These are phyloP conservation scores for Pseudocercospora cruenta DNA, from an alignment of 2,329 filamentous ascomycete genomes.

Conservation along the genomic window DNA sequence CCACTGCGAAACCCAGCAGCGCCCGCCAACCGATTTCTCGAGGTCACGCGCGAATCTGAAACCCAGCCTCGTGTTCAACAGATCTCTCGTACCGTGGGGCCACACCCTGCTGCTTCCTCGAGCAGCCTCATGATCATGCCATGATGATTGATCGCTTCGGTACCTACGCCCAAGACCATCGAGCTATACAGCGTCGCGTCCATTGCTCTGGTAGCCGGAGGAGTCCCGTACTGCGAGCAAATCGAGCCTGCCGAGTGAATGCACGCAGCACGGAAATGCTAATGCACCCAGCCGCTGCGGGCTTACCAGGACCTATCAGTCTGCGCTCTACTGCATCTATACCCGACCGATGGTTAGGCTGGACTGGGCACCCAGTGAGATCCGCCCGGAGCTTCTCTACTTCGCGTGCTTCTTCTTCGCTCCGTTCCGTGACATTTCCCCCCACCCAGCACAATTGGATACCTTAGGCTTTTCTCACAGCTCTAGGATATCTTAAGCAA, in stretches of 20 bases:
- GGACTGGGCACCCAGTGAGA: slow-evolving; percentile 29
- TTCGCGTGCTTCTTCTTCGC: slow-evolving; percentile 13
- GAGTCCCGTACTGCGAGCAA: background rate
- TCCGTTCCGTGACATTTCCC: slow-evolving; percentile 11
- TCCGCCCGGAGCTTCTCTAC: slow-evolving; percentile 8
- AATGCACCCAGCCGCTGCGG: slow-evolving; percentile 5
- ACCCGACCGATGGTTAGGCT: slow-evolving; percentile 25
- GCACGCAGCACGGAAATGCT: slow-evolving; percentile 6
- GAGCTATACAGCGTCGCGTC: background rate
- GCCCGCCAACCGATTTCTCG: background rate
- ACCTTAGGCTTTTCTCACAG: slow-evolving; percentile 7
- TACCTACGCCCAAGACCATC: background rate
- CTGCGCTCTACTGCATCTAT: slow-evolving; percentile 7
- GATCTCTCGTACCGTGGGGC: slow-evolving; percentile 3
- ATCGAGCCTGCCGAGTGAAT: background rate
- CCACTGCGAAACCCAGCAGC: slow-evolving; percentile 4
- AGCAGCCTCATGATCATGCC: slow-evolving; percentile 13
- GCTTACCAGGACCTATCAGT: background rate
- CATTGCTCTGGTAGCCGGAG: background rate
- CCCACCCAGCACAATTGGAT: slow-evolving; percentile 2
- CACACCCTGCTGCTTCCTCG: background rate
- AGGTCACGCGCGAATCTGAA: slow-evolving; percentile 19
- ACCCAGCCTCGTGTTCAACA: slow-evolving; percentile 13
- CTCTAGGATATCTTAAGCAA: slow-evolving; percentile 35
- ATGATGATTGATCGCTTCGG: slow-evolving; percentile 3